Evolutionary conservation across 2,329 filamentous ascomycete genomes (phyloP).

Genomic region (Fusarium setosum): DNA sequence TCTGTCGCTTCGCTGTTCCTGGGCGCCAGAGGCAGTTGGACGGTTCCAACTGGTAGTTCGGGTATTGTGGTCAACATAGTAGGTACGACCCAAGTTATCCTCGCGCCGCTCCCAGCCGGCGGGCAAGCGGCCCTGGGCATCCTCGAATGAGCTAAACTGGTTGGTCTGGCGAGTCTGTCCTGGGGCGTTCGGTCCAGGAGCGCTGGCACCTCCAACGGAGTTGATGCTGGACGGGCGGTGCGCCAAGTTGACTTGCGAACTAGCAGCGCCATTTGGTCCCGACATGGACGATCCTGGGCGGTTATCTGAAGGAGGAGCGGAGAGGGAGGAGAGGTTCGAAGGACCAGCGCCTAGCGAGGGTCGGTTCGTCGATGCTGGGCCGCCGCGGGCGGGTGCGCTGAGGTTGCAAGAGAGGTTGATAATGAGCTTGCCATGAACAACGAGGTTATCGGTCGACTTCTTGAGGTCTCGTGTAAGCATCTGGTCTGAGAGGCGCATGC

Average conservation of each 20-base stretch:
- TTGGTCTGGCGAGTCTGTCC: slow-evolving; percentile 48
- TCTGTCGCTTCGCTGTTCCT: slow-evolving; percentile 77
- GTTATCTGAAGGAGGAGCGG: slow-evolving; percentile 57
- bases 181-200: slow-evolving; percentile 46
- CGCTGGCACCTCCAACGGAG: slow-evolving; percentile 46
- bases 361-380: slow-evolving; percentile 56
- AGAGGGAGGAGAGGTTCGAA: slow-evolving; percentile 58
- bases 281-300: slow-evolving; percentile 66
- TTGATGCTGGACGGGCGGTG: slow-evolving; percentile 61
- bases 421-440: slow-evolving; percentile 97
- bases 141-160: slow-evolving; percentile 90
- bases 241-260: slow-evolving; percentile 55
- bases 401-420: slow-evolving; percentile 96
- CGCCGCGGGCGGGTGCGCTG: slow-evolving; percentile 71
- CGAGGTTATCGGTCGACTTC: slow-evolving; percentile 97
- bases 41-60: slow-evolving; percentile 96
- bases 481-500: slow-evolving; percentile 72
- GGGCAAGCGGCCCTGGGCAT: slow-evolving; percentile 91
- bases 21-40: slow-evolving; percentile 82
- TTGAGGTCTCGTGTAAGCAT: slow-evolving; percentile 98
- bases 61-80: slow-evolving; percentile 98
- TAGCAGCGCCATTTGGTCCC: slow-evolving; percentile 56
- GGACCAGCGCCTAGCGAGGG: slow-evolving; percentile 57
- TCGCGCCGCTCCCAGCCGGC: slow-evolving; percentile 96
- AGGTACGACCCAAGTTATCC: slow-evolving; percentile 93